Base-by-base conservation (phyloP, 2,329 filamentous ascomycete genomes). In the Penicillium sp. region DNA sequence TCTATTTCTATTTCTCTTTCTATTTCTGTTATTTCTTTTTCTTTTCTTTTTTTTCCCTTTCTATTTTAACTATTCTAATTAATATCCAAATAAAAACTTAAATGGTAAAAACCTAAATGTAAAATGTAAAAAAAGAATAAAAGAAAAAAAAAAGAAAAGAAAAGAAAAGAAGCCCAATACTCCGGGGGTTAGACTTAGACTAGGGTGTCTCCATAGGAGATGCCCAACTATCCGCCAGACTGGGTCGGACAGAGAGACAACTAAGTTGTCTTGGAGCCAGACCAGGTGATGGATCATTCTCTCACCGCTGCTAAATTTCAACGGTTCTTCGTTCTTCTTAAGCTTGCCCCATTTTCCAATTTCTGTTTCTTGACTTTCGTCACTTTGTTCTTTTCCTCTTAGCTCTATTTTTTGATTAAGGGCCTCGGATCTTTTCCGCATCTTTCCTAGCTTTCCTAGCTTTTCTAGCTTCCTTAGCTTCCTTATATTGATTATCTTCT, bases 241-340 rank as follows among this genome's bases (percentile, higher is more conserved):
- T 64, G 63, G 64, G 61, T 64, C 58, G 55, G 64, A 66, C 64
- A 64, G 59, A 64, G 47, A 55, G 47, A 55, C 58, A 65, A 62
- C 61, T 61, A 54, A 60, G 27, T 56, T 64, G 55, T 63, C 48
- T 59, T 55, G 53, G 53, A 52, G 57, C 58, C 49, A 53, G 53
- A 55, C 53, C 53, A 61, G 51, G 51, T 65, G 61, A 64, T 66
- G 62, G 62, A 66, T 66, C 62, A 66, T 53, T 50, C 54, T 29
- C 58, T 61, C 64, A 67, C 65, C 65, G 65, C 65, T 67, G 65
- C 25, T 59, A 63, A 63, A 44, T 27, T 55, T 50, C 60, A 61
- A 66, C 64, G 64, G 61, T 53, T 53, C 33, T 53, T 53, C 33
- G 13, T 13, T 41, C 10, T 52, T 51, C 48, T 55, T 55, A 50